Percentiles rank a stretch among this genome's conserved stretches.
These are phyloP conservation scores for Sarocladium strictum DNA, from an alignment of 2,329 filamentous ascomycete genomes.

Conservation along the genomic window DNA sequence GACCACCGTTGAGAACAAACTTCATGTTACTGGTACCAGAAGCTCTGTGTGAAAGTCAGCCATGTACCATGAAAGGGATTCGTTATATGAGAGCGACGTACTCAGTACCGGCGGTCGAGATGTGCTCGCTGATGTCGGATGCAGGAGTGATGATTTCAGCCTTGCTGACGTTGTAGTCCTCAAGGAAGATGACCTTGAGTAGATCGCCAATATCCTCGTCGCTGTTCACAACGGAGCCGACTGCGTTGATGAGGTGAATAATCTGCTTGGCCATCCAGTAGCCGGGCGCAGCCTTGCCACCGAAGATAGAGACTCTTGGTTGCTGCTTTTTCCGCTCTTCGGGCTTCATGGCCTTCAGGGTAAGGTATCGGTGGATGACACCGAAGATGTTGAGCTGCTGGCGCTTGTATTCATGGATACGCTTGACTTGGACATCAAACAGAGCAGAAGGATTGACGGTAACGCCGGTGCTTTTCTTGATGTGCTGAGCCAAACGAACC, in stretches of 20 bases:
- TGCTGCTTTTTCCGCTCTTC: constrained; percentile 82
- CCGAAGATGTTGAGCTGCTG: constrained; percentile 99
- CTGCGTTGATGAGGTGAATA: constrained; percentile 92
- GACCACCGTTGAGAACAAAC: constrained; percentile 92
- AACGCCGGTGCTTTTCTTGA: constrained; percentile 74
- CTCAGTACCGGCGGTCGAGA: constrained; percentile 96
- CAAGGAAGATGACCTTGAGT: constrained; percentile 93
- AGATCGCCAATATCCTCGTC: constrained; percentile 88
- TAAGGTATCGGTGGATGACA: constrained; percentile 89
- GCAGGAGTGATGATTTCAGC: constrained; percentile 94
- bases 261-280: constrained; percentile 99
- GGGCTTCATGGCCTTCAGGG: constrained; percentile 76
- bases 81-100: constrained; percentile 33
- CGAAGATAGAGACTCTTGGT: constrained; percentile 91
- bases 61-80: constrained; percentile 8
- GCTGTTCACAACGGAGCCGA: constrained; percentile 84
- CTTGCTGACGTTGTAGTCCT: constrained; percentile 99
- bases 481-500: constrained; percentile 82
- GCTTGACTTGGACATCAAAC: constrained; percentile 97
- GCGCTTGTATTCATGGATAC: constrained; percentile 98
- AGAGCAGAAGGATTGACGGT: constrained; percentile 81
- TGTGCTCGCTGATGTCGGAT: constrained; percentile 95
- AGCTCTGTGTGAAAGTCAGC: constrained; percentile 34
- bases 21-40: constrained; percentile 98
- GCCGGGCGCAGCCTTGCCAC: constrained; percentile 93